A percentile compares a stretch with the other conserved stretches of the same genome.
Conservation (phyloP, 345 rosid species). For the Rhodamnia argentea region DNA sequence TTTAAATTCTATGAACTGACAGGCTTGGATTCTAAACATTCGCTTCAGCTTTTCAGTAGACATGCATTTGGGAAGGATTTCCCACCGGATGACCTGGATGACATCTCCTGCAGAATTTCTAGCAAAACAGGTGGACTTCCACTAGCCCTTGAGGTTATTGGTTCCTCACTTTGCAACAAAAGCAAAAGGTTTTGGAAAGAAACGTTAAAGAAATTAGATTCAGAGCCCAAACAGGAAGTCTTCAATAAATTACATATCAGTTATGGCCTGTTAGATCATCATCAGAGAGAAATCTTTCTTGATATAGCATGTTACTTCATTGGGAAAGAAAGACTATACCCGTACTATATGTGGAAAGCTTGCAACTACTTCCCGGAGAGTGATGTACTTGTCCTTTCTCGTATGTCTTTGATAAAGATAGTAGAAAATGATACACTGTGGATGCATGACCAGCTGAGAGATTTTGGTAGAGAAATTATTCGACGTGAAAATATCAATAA, state of each 20-base stretch:
- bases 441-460: too few relatives aligned
- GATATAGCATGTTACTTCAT: too few relatives aligned
- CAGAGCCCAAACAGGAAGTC: neutral
- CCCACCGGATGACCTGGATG: neutral
- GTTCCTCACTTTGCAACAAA: neutral
- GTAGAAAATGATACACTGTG: too few relatives aligned
- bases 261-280: too few relatives aligned
- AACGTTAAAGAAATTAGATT: neutral
- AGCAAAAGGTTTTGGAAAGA: neutral
- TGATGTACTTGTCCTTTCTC: too few relatives aligned
- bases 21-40: neutral
- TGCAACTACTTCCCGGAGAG: too few relatives aligned
- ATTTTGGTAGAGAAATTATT: too few relatives aligned
- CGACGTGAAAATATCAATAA: too few relatives aligned
- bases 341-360: neutral
- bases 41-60: neutral
- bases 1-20: neutral
- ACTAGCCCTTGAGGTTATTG: neutral
- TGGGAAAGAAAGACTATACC: too few relatives aligned
- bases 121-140: neutral
- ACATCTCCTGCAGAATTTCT: neutral
- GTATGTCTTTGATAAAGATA: too few relatives aligned
- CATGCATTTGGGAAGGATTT: neutral
- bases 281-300: too few relatives aligned
- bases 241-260: neutral